Conservation (phyloP, 352 stramenopile genomes). For the Phytophthora fragariaefolia region DNA sequence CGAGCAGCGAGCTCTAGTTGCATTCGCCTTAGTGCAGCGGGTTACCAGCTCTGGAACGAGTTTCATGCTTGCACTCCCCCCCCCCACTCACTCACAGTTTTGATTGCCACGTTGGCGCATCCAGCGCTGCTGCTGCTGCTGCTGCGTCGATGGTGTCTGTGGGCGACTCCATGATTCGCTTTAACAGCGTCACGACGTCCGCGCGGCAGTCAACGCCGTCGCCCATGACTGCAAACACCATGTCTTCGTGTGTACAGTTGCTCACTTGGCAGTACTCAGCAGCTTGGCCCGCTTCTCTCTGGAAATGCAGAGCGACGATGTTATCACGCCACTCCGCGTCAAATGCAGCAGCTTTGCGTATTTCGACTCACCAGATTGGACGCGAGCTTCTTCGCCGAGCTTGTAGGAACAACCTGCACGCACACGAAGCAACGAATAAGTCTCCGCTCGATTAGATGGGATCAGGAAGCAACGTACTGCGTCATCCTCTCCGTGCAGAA, state of each 20-base stretch:
- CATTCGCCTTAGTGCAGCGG: not conserved
- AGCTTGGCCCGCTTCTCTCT: constrained; percentile 51
- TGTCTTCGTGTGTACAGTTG: constrained; percentile 69
- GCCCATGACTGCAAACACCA: constrained; percentile 77
- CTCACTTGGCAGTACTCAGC: constrained; percentile 51
- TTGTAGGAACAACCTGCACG: constrained; percentile 58
- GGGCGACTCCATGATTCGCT: constrained; percentile 41
- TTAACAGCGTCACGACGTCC: constrained; percentile 48
- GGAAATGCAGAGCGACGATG: constrained; percentile 2
- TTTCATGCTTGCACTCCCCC: constrained; percentile 1
- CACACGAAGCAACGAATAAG: not conserved
- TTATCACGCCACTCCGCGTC: not conserved
- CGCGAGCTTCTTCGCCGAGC: constrained; percentile 64
- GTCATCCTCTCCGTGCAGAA: constrained; percentile 68
- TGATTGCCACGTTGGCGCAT: constrained; percentile 13
- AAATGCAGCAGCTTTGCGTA: not conserved
- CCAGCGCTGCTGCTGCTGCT: not conserved
- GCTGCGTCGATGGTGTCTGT: not conserved
- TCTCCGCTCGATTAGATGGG: not conserved
- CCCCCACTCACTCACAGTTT: constrained; percentile 20
- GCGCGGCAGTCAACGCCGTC: constrained; percentile 54
- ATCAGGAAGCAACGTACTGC: constrained; percentile 23
- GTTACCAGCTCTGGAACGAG: not conserved
- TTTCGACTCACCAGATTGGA: constrained; percentile 46
- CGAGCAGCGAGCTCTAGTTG: not conserved